These are phyloP conservation scores for Mycena alexandri DNA, from an alignment of 768 basidiomycete genomes.

Conservation along the genomic window DNA sequence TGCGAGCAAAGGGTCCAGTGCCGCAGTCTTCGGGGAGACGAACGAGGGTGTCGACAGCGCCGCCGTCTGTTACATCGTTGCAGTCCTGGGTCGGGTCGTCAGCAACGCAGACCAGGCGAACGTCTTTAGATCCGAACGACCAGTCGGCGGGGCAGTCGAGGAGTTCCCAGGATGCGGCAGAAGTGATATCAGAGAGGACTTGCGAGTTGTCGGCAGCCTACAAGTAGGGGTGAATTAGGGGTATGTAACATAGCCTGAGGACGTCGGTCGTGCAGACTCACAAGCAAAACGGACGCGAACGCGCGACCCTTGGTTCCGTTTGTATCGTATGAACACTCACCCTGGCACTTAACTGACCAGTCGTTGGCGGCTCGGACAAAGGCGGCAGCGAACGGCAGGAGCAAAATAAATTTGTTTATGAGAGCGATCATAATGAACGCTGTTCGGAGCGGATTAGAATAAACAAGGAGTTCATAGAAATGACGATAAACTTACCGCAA, in stretches of 20 bases:
- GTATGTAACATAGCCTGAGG: too few relatives aligned
- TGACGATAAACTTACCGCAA: slow-evolving; percentile 7
- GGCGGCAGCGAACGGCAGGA: slow-evolving; percentile 11
- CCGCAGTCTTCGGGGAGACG: slow-evolving; percentile 23
- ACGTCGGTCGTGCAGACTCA: too few relatives aligned
- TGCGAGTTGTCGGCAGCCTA: slow-evolving; percentile 4
- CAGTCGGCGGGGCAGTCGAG: slow-evolving; percentile 16
- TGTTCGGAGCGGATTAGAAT: background rate
- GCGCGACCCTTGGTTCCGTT: slow-evolving; percentile 22
- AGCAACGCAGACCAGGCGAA: slow-evolving; percentile 13
- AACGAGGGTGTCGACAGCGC: slow-evolving; percentile 19
- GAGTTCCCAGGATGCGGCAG: slow-evolving; percentile 21
- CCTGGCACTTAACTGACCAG: slow-evolving; percentile 22
- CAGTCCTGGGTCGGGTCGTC: slow-evolving; percentile 19
- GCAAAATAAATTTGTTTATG: slow-evolving; percentile 6
- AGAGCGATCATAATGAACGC: slow-evolving; percentile 18
- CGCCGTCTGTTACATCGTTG: slow-evolving; percentile 8
- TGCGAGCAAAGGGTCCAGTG: slow-evolving; percentile 19
- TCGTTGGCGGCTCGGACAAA: slow-evolving; percentile 18
- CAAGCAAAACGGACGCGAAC: slow-evolving; percentile 7
- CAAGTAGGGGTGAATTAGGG: too few relatives aligned
- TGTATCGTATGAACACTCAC: slow-evolving; percentile 19
- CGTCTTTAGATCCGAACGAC: slow-evolving; percentile 14
- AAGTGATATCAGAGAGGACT: slow-evolving; percentile 17
- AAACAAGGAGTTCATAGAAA: background rate